Evolutionary conservation across 257 asterid species (phyloP), one percentile per base, ranked within the genome.

Genomic region (Coffea eugenioides): DNA sequence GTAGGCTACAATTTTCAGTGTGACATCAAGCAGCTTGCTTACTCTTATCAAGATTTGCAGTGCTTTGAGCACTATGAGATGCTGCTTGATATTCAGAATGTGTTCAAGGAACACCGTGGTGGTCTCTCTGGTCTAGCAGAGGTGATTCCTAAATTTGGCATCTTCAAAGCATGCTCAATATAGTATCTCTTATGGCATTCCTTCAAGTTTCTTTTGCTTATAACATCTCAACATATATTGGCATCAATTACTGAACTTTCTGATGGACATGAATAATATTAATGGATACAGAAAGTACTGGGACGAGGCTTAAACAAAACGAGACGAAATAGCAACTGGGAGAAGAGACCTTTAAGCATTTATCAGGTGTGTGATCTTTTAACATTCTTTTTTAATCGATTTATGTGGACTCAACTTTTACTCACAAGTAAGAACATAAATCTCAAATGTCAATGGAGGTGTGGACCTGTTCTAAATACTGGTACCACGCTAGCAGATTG

Each of bases 291-390:
- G 99, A 94, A 90, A 89, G 89, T 92, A 80, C 56, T 96, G 89
- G 98, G 98, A 41, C 82, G 87, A 73, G 91, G 95, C 71, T 85
- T 96, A 84, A 94, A 94, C 84, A 96, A 96, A 86, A 94, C 98
- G 3, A 91, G 99, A 84, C 90, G 98, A 76, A 94, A 94, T 80
- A 94, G 97, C 94, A 88, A 94, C 78, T 96, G 98, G 99, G 99
- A 96, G 92, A 90, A 88, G 79, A 90, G 99, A 25, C 98, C 99
- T 68, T 80, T 96, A 71, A 94, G 88, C 83, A 90, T 80, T 72
- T 81, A 89, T 83, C 98, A 95, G 98, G 99, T 89, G 57, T 64
- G 82, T 83, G 41, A 61, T 73, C 14, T 27, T 41, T 65, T 43
- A 67, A 11, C 41, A 39, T 34, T 25, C 23, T 48, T 73, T 64